Conservation (phyloP, 805 yeast genomes). For the Blastobotrys terrestris region DNA sequence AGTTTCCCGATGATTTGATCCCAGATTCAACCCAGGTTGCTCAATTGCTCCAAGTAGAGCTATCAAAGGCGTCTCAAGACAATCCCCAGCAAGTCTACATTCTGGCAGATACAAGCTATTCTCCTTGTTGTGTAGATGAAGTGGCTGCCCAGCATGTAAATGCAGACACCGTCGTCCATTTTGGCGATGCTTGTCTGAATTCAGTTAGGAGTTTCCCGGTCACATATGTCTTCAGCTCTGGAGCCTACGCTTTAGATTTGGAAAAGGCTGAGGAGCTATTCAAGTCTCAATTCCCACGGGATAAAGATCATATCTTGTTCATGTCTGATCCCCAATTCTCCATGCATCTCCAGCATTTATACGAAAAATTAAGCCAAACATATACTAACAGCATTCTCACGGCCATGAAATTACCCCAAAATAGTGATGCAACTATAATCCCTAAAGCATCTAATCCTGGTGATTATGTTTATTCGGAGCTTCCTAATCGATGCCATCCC, state of each 20-base stretch:
- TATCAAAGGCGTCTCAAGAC: neutral
- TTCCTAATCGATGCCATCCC: slow-evolving; percentile 22
- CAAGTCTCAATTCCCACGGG: slow-evolving; percentile 36
- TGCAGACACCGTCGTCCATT: slow-evolving; percentile 82
- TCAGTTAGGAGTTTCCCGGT: slow-evolving; percentile 69
- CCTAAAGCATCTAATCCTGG: neutral
- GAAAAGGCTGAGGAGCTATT: slow-evolving; percentile 37
- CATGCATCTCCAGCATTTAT: slow-evolving; percentile 36
- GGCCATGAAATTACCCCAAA: slow-evolving; percentile 12
- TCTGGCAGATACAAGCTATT: slow-evolving; percentile 91
- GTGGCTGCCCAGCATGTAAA: slow-evolving; percentile 91
- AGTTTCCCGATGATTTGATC: slow-evolving; percentile 80
- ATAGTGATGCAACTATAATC: neutral
- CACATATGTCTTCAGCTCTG: slow-evolving; percentile 59
- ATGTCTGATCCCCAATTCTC: slow-evolving; percentile 76
- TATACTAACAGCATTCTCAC: slow-evolving; percentile 30
- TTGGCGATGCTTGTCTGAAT: slow-evolving; percentile 91
- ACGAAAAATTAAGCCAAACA: slow-evolving; percentile 27
- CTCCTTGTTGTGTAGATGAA: slow-evolving; percentile 93
- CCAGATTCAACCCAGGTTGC: slow-evolving; percentile 72
- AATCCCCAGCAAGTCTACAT: slow-evolving; percentile 50
- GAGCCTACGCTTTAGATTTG: slow-evolving; percentile 40
- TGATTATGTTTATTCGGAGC: slow-evolving; percentile 7
- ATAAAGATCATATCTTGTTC: slow-evolving; percentile 39
- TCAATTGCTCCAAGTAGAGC: slow-evolving; percentile 30